These are phyloP conservation scores for Talaromyces sp. DNA, from an alignment of 2,329 filamentous ascomycete species.

Conservation along the genomic window DNA sequence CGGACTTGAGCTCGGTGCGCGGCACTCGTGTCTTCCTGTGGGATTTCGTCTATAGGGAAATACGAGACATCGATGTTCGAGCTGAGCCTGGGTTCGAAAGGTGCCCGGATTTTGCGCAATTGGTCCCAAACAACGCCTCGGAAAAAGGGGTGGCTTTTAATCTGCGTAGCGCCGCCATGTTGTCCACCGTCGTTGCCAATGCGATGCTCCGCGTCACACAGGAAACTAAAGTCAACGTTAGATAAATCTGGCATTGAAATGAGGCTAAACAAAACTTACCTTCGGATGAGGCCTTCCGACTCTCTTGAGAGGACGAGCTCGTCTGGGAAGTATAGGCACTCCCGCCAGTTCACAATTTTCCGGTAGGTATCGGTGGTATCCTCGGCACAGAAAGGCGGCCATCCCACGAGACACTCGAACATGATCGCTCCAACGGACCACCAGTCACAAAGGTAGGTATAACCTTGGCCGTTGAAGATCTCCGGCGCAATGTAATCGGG, in stretches of 20 bases:
- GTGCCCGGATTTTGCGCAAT: slow-evolving; percentile 84
- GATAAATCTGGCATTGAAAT: background rate
- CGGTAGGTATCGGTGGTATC: slow-evolving; percentile 96
- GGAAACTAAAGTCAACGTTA: slow-evolving; percentile 57
- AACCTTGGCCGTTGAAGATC: slow-evolving; percentile 94
- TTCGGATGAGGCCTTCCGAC: slow-evolving; percentile 86
- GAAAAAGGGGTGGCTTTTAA: slow-evolving; percentile 95
- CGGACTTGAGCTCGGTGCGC: slow-evolving; percentile 77
- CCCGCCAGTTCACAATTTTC: slow-evolving; percentile 98
- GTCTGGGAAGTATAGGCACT: slow-evolving; percentile 92
- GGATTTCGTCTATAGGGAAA: slow-evolving; percentile 98
- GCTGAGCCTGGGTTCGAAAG: slow-evolving; percentile 89
- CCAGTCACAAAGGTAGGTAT: slow-evolving; percentile 97
- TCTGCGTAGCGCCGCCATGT: slow-evolving; percentile 73
- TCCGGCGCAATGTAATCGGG: slow-evolving; percentile 98
- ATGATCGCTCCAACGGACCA: slow-evolving; percentile 99
- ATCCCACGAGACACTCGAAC: slow-evolving; percentile 98
- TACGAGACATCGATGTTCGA: slow-evolving; percentile 96
- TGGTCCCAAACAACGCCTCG: slow-evolving; percentile 92
- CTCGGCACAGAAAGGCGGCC: slow-evolving; percentile 98
- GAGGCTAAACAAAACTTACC: slow-evolving; percentile 50
- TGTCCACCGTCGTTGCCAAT: slow-evolving; percentile 63
- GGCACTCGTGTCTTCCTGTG: slow-evolving; percentile 89
- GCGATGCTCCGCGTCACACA: slow-evolving; percentile 90
- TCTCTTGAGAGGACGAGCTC: slow-evolving; percentile 85